Evolutionary conservation across 805 yeast species (phyloP).

Genomic region (Scheffersomyces coipomensis): DNA sequence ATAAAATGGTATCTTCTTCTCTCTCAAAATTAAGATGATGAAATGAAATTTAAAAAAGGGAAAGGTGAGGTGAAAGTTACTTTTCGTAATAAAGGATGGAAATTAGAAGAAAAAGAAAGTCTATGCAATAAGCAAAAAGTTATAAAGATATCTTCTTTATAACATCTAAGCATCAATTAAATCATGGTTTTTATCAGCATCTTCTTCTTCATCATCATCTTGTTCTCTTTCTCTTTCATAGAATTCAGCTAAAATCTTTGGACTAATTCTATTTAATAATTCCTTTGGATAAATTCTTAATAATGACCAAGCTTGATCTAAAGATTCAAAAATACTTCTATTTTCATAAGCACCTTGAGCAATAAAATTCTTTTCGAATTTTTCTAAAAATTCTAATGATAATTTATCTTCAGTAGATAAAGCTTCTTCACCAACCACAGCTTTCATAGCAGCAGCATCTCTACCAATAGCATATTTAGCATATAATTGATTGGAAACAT

Average conservation of each 20-base stretch:
- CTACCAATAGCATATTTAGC: slow-evolving; percentile 99
- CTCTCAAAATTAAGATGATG: no score
- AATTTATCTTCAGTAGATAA: slow-evolving; percentile 95
- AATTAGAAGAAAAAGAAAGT: no score
- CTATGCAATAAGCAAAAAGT: no score
- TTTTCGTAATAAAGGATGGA: no score
- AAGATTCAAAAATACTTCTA: slow-evolving; percentile 90
- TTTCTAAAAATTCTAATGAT: slow-evolving; percentile 95
- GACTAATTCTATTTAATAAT: slow-evolving; percentile 96
- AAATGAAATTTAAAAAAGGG: no score
- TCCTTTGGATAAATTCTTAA: slow-evolving; percentile 99
- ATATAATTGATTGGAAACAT: slow-evolving; percentile 96
- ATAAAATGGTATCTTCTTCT: no score
- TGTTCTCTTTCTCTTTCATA: slow-evolving; percentile 84
- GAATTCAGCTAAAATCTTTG: slow-evolving; percentile 92
- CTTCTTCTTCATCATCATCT: slow-evolving; percentile 53
- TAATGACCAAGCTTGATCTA: slow-evolving; percentile 97
- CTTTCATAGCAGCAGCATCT: slow-evolving; percentile 99
- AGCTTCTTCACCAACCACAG: slow-evolving; percentile 99
- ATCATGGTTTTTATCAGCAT: slow-evolving; percentile 36
- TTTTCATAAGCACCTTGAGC: slow-evolving; percentile 96
- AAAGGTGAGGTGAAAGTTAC: no score
- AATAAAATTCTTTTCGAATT: slow-evolving; percentile 94
- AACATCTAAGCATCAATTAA: slow-evolving; percentile 44
- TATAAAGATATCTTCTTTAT: no score